Percentiles rank a stretch among this genome's conserved stretches.
These are phyloP conservation scores for Pythium oligandrum DNA, from an alignment of 352 stramenopile genomes.

Conservation along the genomic window DNA sequence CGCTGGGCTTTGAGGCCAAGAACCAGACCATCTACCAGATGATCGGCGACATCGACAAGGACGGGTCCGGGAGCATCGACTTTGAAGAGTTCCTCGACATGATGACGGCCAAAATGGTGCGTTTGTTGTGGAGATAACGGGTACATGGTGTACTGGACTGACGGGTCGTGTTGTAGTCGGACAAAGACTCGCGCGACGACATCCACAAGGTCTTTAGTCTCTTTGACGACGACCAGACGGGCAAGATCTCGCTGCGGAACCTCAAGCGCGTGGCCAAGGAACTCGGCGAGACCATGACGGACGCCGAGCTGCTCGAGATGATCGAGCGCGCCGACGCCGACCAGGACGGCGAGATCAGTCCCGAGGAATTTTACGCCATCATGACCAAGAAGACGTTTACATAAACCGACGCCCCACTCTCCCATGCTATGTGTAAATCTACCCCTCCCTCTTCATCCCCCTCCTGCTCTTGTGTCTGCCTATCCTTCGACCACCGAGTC, in stretches of 20 bases:
- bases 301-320: constrained; percentile 99
- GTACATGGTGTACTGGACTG: no score
- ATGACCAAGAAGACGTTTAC: constrained; percentile 97
- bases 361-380: constrained; percentile 97
- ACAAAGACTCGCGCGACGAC: constrained; percentile 95
- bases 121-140: not conserved
- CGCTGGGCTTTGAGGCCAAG: constrained; percentile 95
- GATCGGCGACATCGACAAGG: constrained; percentile 96
- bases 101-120: constrained; percentile 94
- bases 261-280: constrained; percentile 97
- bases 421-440: constrained; percentile 1
- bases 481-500: constrained; percentile 57
- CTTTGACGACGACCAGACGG: constrained; percentile 97
- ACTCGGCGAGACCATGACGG: constrained; percentile 98
- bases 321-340: constrained; percentile 96
- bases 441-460: not conserved
- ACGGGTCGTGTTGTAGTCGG: constrained; percentile 42
- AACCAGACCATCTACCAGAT: constrained; percentile 98
- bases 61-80: constrained; percentile 94
- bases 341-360: constrained; percentile 95
- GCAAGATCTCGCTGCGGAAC: constrained; percentile 96
- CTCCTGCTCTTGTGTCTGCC: constrained; percentile 1
- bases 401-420: constrained; percentile 20
- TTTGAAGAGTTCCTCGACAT: constrained; percentile 98
- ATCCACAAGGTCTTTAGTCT: constrained; percentile 96